Base-by-base conservation (phyloP, 1,284 basidiomycete genomes). In the Ganoderma boninense region DNA sequence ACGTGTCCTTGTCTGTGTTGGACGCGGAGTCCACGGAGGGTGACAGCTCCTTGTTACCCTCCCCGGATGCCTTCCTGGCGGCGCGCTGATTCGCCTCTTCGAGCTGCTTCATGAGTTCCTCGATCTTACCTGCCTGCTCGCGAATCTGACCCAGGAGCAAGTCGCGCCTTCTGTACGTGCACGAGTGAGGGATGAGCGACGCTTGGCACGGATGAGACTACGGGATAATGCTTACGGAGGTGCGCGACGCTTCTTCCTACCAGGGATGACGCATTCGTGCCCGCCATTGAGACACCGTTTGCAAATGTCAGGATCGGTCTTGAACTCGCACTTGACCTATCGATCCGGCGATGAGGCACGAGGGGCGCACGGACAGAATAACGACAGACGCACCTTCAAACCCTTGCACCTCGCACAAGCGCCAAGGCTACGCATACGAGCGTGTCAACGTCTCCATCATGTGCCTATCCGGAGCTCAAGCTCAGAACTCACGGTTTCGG, bases 331-430 rank as follows among this genome's bases (percentile, higher is more conserved):
- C 74, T 86, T 88, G 69, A 94, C 92, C 86, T 87, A 71, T 42
- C 16, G 38, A 54, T 32, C 44, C 32, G 56, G 20, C 62, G 49
- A 40, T 57, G 52, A 66, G 57, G 32, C 23, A 35, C 26, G 40
- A 43, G 20, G 62, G 13, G 43, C 42, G 54, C 40, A 44, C 38
- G 16, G 8, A 4, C n/a, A 20, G 20, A 29, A 54, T 26, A 35
- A 60, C 6, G 26, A 57, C 26, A 7, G 7, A 69, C 80, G n/a
- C 69, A 87, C 87, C 83, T 94, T 94, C 69, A 94, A 80, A 66
- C 84, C 87, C 79, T 92, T 94, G 82, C 92, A 94, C n/a, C 92
- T 86, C 62, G 84, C 85, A 74, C 91, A 93, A 40, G 90, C 91
- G 43, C 89, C 88, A 7, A 63, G 49, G n/a, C 75, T 77, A 65